Base-by-base conservation (phyloP, 2,329 filamentous ascomycete species). In the Aspergillus pseudoterreus region DNA sequence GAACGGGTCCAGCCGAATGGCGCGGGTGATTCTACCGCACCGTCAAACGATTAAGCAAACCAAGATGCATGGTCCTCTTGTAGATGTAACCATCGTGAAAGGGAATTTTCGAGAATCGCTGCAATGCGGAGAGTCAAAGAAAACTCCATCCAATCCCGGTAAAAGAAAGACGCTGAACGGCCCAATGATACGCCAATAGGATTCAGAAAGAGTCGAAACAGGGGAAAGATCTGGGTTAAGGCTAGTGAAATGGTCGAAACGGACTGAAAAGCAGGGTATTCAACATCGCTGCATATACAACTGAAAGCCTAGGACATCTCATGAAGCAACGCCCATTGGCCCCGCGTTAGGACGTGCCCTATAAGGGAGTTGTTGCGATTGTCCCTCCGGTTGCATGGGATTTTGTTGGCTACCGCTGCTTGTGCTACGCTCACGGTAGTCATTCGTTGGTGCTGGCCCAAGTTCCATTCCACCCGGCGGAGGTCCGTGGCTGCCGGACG, bases 301-400 rank as follows among this genome's bases (percentile, higher is more conserved):
- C 42, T 50, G 49, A 33, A 30, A 30, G 27, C 27, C 27, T 30
- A 30, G 44, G 43, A 41, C 22, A 44, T 30, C 56, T 59, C 61
- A 72, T 43, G 67, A 60, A 53, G 69, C 69, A 53, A 72, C 68
- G 14, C 69, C 69, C 69, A 72, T 71, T n/a, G 69, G 64, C 21
- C 70, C 68, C 22, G 66, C 59, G 53, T 64, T 65, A 19, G 67
- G 66, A 52, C 71, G 69, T 47, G 65, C 57, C 50, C 71, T 63
- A 53, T 73, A 72, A 30, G 70, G 62, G 33, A 72, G 44, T 30
- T 65, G 65, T 47, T 70, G 66, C 39, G 62, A 47, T 44, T 69
- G 67, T 30, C 58, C 60, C 17, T 71, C 67, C n/a, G 62, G 53
- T 24, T 57, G 56, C 10, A 57, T 50, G 22, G 58, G 43, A 47